These are phyloP conservation scores for Chaetomium fimeti DNA, from an alignment of 495 filamentous ascomycete species.

Conservation along the genomic window DNA sequence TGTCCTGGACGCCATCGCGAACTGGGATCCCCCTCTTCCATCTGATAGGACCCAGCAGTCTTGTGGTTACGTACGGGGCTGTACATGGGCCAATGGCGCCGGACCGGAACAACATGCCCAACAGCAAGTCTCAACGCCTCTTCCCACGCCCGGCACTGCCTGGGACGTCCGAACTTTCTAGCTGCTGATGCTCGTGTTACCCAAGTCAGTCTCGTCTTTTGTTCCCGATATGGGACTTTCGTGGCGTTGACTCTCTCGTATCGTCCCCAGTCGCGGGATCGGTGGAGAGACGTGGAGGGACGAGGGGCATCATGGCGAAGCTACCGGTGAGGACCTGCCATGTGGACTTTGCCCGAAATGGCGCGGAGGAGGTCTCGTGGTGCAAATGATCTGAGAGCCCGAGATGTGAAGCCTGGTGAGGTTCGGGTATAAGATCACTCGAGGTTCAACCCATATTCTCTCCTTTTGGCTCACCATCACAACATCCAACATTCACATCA, in stretches of 20 bases:
- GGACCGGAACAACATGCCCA: not conserved
- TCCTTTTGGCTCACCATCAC: not conserved
- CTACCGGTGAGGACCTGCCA: not conserved
- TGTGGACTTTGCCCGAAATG: slow-evolving; percentile 5
- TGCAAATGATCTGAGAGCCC: not conserved
- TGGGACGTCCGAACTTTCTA: not conserved
- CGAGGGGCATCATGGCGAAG: slow-evolving; percentile 1
- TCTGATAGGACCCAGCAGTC: not conserved
- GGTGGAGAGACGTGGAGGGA: not conserved
- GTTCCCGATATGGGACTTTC: not conserved
- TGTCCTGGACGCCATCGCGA: slow-evolving; percentile 1
- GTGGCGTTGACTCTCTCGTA: not conserved
- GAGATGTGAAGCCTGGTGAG: not conserved
- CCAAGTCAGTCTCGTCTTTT: not conserved
- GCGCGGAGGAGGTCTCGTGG: not conserved
- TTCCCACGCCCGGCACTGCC: not conserved
- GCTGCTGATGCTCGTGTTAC: slow-evolving; percentile 11
- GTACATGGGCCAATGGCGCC: slow-evolving; percentile 10
- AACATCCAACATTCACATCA: slow-evolving; percentile 14
- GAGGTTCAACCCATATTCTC: not conserved
- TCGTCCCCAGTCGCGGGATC: slow-evolving; percentile 6
- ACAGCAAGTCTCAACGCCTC: not conserved
- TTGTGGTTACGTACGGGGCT: slow-evolving; percentile 7
- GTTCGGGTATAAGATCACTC: slow-evolving; percentile 13
- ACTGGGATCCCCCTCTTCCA: not conserved